Base-by-base conservation (phyloP, 345 rosid species). In the Pistacia integerrima region DNA sequence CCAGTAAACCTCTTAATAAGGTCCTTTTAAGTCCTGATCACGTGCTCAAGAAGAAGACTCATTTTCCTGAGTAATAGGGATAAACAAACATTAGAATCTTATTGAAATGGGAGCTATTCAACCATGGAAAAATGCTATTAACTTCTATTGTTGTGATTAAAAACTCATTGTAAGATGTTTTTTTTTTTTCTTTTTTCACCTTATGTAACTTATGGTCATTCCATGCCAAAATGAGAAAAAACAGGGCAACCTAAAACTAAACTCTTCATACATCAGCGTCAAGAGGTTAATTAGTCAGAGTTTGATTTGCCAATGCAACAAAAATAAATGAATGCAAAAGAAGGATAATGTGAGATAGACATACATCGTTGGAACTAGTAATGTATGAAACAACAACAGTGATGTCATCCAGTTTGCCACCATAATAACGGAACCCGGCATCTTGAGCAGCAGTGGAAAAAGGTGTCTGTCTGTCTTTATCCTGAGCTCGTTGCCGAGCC, bases 321-420 rank as follows among this genome's bases (percentile, higher is more conserved):
- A 20, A 67, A 60, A 3, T 57, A 62, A 2, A 1, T 51, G 13
- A 22, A 46, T 22, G 41, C 3, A 13, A 10, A 35, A 22, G 11
- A 59, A 58, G 14, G 14, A 65, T 44, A 25, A 62, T 55, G 20
- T 59, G 9, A 48, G 52, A 74, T 67, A 67, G 55, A 20, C 69
- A 51, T 78, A 87, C 91, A 72, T 87, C 82, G 60, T 85, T 66
- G 6, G 88, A 82, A 67, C 85, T 82, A 25, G 90, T 82, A 67
- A 96, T 80, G 78, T 88, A 91, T 22, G 99, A 96, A 69, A 96
- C 98, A 71, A 96, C 97, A 62, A 96, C 99, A 71, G 99, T 96
- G 85, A 96, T 96, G 74, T 96, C 99, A 80, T 96, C 99, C 74
- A 93, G 94, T 86, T 96, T 96, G 83, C 99, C 99, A 82, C 99